Evolutionary conservation across 2,329 filamentous ascomycete species (phyloP), one percentile per base, ranked within the genome.

Genomic region (Exophiala mesophila): DNA sequence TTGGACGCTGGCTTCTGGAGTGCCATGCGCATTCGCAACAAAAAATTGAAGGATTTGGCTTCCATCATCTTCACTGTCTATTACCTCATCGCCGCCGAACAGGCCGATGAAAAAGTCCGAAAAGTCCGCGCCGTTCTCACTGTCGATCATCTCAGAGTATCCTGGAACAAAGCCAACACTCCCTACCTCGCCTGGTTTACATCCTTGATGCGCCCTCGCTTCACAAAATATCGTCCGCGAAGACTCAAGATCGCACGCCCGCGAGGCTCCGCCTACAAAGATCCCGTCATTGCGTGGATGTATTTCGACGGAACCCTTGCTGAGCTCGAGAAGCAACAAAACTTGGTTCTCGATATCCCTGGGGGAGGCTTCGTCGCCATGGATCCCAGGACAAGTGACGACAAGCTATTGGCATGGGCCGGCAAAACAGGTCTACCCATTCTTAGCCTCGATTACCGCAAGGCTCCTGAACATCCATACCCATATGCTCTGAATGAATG

Each of bases 1-100:
- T 68, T 98, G 47, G 92, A 98, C 57, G 92, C 92, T 4, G 92
- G 92, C 1, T 98, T 96, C 64, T 98, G 92, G 92, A 95, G 88
- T 0, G 92, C 92, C 23, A 98, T 98, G 92, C 83, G 81, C 57
- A 89, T 98, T 51, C 78, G 78, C 43, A 73, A 73, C 35, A 88
- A 85, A 57, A 89, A 85, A 79, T 55, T 95, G 30, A 76, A 88
- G 28, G 89, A 97, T 61, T 60, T 95, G 10, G 78, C 85, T 7
- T 88, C 87, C 59, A 73, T 97, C 15, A 70, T 87, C 34, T 97
- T 96, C 64, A 86, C 86, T 0, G 61, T 84, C 8, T 98, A 95
- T 65, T 98, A 98, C 62, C 73, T 98, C 50, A 77, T 97, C 40
- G 88, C 89, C 10, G 88, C 92, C 1, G 90, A 97, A 64, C 83